phyloP scores from a whole-genome alignment of 2,329 filamentous ascomycete genomes.

The Cercospora sesami region DNA sequence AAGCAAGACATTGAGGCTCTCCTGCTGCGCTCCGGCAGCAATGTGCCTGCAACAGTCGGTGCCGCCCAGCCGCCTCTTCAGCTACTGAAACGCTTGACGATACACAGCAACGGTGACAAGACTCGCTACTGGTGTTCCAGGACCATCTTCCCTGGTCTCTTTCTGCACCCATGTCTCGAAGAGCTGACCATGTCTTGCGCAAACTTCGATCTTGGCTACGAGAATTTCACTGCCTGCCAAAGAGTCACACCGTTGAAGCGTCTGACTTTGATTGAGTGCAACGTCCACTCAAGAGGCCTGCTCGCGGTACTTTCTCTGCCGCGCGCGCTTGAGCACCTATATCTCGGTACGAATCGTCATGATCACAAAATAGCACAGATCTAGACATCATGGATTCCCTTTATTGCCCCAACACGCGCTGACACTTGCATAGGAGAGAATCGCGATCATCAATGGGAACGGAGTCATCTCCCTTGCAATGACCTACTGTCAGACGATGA shows the following conservation, averaged over 20 bases:
- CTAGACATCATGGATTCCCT: not conserved
- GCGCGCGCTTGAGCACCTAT: not conserved
- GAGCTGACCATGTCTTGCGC: conserved; percentile 10
- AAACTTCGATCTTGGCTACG: not conserved
- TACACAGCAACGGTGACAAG: conserved; percentile 10
- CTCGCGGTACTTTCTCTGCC: not conserved
- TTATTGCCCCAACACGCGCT: not conserved
- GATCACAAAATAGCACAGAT: not conserved
- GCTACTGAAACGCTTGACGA: not conserved
- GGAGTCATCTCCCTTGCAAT: not conserved
- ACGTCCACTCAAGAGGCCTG: not conserved
- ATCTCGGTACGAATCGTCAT: conserved; percentile 3
- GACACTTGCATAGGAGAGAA: not conserved
- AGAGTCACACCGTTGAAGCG: conserved; percentile 4
- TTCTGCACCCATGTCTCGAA: conserved; percentile 10
- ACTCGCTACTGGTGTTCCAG: not conserved
- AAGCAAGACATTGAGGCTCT: not conserved
- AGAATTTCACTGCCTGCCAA: not conserved
- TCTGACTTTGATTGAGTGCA: conserved; percentile 12
- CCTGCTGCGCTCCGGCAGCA: not conserved
- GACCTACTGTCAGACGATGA: not conserved
- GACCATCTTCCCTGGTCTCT: not conserved
- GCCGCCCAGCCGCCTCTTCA: not conserved
- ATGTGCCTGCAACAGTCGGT: not conserved
- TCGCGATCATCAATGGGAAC: not conserved